Percentiles rank a stretch among this genome's conserved stretches.
Conservation (phyloP, 306 rosid genomes). For the Bauhinia variegata region DNA sequence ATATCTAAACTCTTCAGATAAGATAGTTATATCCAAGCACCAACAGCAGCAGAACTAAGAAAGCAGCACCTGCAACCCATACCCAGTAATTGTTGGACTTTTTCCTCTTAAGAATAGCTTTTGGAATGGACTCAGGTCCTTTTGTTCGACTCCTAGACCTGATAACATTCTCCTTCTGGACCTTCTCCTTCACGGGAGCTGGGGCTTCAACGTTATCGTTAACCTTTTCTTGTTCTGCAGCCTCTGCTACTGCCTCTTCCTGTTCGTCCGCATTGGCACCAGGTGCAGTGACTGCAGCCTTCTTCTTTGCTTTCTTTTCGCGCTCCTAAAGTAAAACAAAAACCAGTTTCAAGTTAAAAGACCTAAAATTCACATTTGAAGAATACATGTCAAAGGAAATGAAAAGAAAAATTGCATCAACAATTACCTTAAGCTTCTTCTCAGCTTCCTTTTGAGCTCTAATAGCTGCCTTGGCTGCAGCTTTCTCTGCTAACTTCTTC, state of each 20-base stretch:
- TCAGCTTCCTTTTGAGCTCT: slow-evolving; percentile 89
- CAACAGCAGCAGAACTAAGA: slow-evolving; percentile 48
- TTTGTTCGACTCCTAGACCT: slow-evolving; percentile 60
- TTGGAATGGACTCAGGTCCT: slow-evolving; percentile 57
- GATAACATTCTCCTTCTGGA: slow-evolving; percentile 52
- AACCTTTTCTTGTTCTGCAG: slow-evolving; percentile 56
- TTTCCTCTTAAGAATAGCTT: slow-evolving; percentile 70
- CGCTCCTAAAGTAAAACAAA: slow-evolving; percentile 60
- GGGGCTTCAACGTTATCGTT: slow-evolving; percentile 46
- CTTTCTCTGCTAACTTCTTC: slow-evolving; percentile 80
- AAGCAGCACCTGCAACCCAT: slow-evolving; percentile 73
- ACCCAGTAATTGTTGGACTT: slow-evolving; percentile 64
- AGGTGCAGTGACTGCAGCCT: slow-evolving; percentile 44
- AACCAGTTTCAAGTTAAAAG: slow-evolving; percentile 18
- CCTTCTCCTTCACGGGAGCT: slow-evolving; percentile 51
- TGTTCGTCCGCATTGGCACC: slow-evolving; percentile 53
- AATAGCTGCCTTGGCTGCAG: slow-evolving; percentile 76
- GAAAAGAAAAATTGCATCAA: slow-evolving; percentile 4
- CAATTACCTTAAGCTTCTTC: slow-evolving; percentile 78
- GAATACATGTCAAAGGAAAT: not conserved
- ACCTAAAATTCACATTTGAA: not conserved
- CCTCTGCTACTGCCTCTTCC: slow-evolving; percentile 46
- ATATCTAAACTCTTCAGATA: slow-evolving; percentile 44
- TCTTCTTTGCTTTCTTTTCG: slow-evolving; percentile 92
- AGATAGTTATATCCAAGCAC: slow-evolving; percentile 66